Percentiles rank a stretch among this genome's conserved stretches.
phyloP scores from a whole-genome alignment of 140 eudicot genomes.

The Erigeron philadelphicus region DNA sequence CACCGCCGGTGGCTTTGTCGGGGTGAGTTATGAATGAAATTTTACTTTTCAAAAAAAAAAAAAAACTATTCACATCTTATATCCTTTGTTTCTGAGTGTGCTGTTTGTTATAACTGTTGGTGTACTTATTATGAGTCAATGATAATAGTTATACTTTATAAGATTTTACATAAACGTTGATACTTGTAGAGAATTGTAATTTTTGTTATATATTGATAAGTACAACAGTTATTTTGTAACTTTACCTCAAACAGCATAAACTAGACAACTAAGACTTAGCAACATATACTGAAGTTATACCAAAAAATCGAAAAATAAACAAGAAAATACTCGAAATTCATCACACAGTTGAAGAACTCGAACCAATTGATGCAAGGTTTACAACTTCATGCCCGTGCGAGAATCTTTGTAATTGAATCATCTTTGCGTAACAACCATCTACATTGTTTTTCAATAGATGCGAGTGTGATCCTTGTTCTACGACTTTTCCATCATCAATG shows the following conservation, averaged over 20 bases:
- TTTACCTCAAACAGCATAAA: constrained; percentile 22
- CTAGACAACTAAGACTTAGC: constrained; percentile 25
- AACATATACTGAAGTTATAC: constrained; percentile 23
- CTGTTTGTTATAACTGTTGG: too few species aligned
- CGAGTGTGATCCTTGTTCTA: constrained; percentile 85
- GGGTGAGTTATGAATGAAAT: too few species aligned
- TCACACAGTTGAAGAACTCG: constrained; percentile 46
- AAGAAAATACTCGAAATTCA: constrained; percentile 3
- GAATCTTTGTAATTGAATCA: constrained; percentile 79
- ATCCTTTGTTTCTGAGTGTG: too few species aligned
- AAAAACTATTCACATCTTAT: too few species aligned
- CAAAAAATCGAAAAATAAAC: constrained; percentile 14
- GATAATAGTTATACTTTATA: neutral
- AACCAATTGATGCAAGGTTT: constrained; percentile 42
- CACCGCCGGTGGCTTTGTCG: too few species aligned
- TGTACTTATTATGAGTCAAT: too few species aligned
- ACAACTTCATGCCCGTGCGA: constrained; percentile 57
- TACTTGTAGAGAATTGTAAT: neutral
- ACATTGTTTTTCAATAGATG: constrained; percentile 59
- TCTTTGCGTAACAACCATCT: constrained; percentile 70
- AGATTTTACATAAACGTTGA: neutral
- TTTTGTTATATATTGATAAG: constrained; percentile 14
- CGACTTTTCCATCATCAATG: constrained; percentile 82
- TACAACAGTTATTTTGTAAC: constrained; percentile 18
- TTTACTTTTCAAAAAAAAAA: too few species aligned